phyloP scores from a whole-genome alignment of 345 rosid species.

The Pugionium cornutum region DNA sequence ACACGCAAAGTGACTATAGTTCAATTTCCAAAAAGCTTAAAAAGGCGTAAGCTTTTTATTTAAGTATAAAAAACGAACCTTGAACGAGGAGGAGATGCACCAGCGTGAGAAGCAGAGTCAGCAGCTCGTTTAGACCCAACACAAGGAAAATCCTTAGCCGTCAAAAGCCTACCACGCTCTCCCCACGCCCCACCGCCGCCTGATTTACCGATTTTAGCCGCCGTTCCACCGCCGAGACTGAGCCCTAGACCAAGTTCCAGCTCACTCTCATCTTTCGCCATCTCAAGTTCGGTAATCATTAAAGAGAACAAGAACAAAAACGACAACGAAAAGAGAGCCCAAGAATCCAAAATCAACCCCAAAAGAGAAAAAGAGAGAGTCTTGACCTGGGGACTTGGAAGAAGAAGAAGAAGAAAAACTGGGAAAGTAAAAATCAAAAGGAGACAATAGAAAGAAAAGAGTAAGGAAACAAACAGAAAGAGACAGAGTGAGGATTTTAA shows the following conservation, averaged over 20 bases:
- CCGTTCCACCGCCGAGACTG: constrained; percentile 59
- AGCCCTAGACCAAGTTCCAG: constrained; percentile 70
- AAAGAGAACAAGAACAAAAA: constrained; percentile 34
- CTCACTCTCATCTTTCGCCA: constrained; percentile 54
- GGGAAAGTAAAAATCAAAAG: constrained; percentile 20
- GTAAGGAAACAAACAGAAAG: constrained; percentile 37
- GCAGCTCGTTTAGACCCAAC: constrained; percentile 69
- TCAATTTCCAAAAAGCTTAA: constrained; percentile 1
- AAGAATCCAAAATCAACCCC: not conserved
- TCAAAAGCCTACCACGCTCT: constrained; percentile 75
- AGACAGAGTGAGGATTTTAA: constrained; percentile 40
- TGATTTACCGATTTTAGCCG: constrained; percentile 44
- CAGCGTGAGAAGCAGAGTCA: constrained; percentile 63
- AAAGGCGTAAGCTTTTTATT: not conserved
- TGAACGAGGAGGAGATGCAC: constrained; percentile 61
- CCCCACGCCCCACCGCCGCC: constrained; percentile 51
- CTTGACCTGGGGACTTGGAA: not conserved
- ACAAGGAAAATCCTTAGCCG: constrained; percentile 73
- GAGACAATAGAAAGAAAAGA: constrained; percentile 28
- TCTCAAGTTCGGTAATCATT: constrained; percentile 46
- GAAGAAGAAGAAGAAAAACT: constrained; percentile 10
- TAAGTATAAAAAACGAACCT: constrained; percentile 43
- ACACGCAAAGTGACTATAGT: not conserved
- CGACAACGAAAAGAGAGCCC: constrained; percentile 16
- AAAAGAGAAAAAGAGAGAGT: not conserved